phyloP scores from a whole-genome alignment of 345 rosid species.

The Toxicodendron radicans region DNA sequence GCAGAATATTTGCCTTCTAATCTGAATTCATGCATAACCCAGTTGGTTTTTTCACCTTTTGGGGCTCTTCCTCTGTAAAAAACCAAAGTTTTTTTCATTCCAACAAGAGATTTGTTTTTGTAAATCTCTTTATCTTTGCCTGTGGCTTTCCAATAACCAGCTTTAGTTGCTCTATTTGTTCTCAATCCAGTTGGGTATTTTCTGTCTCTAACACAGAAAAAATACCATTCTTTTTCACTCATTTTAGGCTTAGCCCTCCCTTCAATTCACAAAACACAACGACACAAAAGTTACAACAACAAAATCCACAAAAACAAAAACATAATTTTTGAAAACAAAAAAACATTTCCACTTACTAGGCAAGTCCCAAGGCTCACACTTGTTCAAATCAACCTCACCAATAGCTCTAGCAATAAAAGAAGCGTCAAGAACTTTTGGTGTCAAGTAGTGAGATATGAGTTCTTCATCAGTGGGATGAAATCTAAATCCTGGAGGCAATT shows the following conservation, averaged over 20 bases:
- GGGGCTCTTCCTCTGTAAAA: slow-evolving; percentile 90
- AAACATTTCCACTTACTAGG: slow-evolving; percentile 38
- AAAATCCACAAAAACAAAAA: background rate
- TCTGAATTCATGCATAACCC: slow-evolving; percentile 90
- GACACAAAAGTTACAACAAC: background rate
- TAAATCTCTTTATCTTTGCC: slow-evolving; percentile 64
- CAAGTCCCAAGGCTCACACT: slow-evolving; percentile 72
- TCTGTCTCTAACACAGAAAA: slow-evolving; percentile 72
- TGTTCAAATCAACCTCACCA: slow-evolving; percentile 68
- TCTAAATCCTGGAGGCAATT: slow-evolving; percentile 63
- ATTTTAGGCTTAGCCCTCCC: slow-evolving; percentile 54
- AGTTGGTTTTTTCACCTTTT: slow-evolving; percentile 66
- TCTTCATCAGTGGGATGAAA: slow-evolving; percentile 69
- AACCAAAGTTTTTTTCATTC: slow-evolving; percentile 95
- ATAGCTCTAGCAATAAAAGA: slow-evolving; percentile 49
- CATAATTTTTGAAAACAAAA: background rate
- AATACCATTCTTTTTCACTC: slow-evolving; percentile 76
- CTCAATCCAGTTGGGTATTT: slow-evolving; percentile 79
- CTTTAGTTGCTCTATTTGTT: slow-evolving; percentile 59
- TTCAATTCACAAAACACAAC: slow-evolving; percentile 11
- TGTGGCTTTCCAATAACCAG: slow-evolving; percentile 76
- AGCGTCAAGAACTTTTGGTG: slow-evolving; percentile 40
- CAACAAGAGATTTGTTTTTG: slow-evolving; percentile 55
- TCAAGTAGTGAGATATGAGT: slow-evolving; percentile 54
- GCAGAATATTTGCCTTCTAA: slow-evolving; percentile 69